Conservation (phyloP, 768 basidiomycete genomes). For the Crucibulum laeve region DNA sequence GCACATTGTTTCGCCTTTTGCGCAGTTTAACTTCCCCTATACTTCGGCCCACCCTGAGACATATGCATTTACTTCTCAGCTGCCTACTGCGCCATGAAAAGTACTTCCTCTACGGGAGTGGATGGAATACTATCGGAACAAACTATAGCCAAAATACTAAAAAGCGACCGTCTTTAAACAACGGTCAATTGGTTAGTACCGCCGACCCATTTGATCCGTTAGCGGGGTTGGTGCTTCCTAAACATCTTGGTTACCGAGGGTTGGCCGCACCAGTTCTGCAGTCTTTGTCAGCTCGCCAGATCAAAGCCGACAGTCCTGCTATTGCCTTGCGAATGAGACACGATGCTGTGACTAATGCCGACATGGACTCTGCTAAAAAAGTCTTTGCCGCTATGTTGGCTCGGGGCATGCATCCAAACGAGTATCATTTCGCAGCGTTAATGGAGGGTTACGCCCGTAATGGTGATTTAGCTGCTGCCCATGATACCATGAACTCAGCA, state of each 20-base stretch:
- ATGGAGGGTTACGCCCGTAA: constrained; percentile 66
- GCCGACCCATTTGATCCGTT: constrained; percentile 42
- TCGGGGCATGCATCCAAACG: constrained; percentile 67
- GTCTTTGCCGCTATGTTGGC: constrained; percentile 57
- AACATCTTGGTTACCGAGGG: constrained; percentile 20
- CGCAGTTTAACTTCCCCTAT: constrained; percentile 35
- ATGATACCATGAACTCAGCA: constrained; percentile 50
- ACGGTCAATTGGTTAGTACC: no score
- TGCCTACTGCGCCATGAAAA: constrained; percentile 51
- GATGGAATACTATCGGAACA: constrained; percentile 44
- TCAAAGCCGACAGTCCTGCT: constrained; percentile 54
- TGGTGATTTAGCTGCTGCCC: constrained; percentile 59
- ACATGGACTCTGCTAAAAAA: constrained; percentile 46
- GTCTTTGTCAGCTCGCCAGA: constrained; percentile 40
- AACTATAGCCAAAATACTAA: no score
- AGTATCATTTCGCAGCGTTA: constrained; percentile 69
- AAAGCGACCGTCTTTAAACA: no score
- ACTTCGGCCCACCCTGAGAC: constrained; percentile 46
- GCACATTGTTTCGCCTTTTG: constrained; percentile 42
- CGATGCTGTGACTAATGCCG: constrained; percentile 48
- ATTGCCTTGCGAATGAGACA: constrained; percentile 60
- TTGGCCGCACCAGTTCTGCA: constrained; percentile 37
- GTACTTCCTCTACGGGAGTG: constrained; percentile 32
- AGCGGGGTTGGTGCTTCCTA: constrained; percentile 36
- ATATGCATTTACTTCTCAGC: constrained; percentile 53